Base-by-base conservation (phyloP, 345 rosid genomes). In the Salix arbutifolia region DNA sequence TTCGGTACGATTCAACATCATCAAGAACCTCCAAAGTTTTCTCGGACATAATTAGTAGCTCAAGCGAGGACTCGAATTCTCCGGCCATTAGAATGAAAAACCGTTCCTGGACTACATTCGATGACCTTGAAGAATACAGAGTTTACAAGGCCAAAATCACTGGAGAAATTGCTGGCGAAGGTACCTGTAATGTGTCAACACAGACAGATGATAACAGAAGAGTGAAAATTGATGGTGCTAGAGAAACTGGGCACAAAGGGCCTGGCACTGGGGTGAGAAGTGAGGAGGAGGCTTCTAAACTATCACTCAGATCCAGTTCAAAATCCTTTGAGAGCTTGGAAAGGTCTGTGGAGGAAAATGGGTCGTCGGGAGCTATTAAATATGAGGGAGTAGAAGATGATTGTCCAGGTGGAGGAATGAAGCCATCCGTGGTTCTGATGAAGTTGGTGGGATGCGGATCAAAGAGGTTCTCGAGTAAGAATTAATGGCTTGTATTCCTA, bases 91-190 rank as follows among this genome's bases (percentile, higher is more conserved):
- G 69, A 50, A 61, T 79, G 42, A 76, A 53, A 69, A 79, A 56
- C 33, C 77, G 69, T 56, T 78, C 79, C 6, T 52, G 75, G 81
- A 61, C 83, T 42, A 25, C 80, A 48, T 46, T 66, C 42, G 74
- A 76, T 31, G 76, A 80, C 35, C 65, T 60, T 40, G 69, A 70
- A 8, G 82, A 76, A 67, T 44, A 76, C 70, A 79, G 40, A 75
- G 40, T 74, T 70, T 71, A 78, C 66, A 74, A 38, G 80, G 90
- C 75, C 64, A 80, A 19, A 67, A 76, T 79, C n/a, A n/a, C 73
- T 0, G 68, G 67, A 37, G 79, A 78, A 74, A 31, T 72, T 30
- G 65, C 75, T 7, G 50, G 66, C 23, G 68, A 58, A 8, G 62
- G 52, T 42, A 16, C 58, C n/a, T 23, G 5, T 42, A 25, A 25